Evolutionary conservation across 257 asterid species (phyloP), one percentile per base, ranked within the genome.

Genomic region (Solanum tarijense): DNA sequence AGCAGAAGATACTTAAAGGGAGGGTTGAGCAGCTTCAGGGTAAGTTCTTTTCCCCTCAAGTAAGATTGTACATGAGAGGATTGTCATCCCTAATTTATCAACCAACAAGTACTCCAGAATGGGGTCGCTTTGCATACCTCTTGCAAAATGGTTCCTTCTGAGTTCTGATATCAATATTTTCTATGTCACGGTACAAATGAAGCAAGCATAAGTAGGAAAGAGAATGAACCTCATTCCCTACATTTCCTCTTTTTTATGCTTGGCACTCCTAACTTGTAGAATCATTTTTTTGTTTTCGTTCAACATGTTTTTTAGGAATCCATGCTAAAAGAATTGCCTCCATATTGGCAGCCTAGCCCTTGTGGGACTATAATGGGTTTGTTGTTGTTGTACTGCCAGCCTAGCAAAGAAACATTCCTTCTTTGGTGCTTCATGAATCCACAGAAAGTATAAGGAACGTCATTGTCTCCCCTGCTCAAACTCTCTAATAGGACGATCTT

Each of bases 1-100:
- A 96, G 87, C 99, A 97, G 93, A 96, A 93, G 88, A 91, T 94
- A 89, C 98, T 97, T 69, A 94, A 93, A 91, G 93, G 90, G 39
- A 89, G 91, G 91, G 98, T 97, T 88, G 94, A 96, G 87, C 94
- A 94, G 90, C 97, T 97, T 68, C 94, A 91, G 92, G 98, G 99
- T 97, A 93, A 68, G 18, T 55, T 87, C 29, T 88, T 86, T 39
- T 66, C 12, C 76, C 89, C 89, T 31, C 74, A 29, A 48, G 85
- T 48, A 46, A 81, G 29, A 48, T 29, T 46, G 27, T 81, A 29
- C 85, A 5, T 48, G 29, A 81, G 85, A 81, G 20, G 68, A 81
- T 43, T 81, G 48, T 46, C 68, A 81, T 48, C 68, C 68, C 27
- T 46, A 31, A 36, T 81, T 81, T 38, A 81, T 9, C 6, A 81